A percentile compares a stretch with the other conserved stretches of the same genome.
Evolutionary conservation across 208 protist genomes (phyloP).

Genomic region (Acanthamoeba divionensis): DNA sequence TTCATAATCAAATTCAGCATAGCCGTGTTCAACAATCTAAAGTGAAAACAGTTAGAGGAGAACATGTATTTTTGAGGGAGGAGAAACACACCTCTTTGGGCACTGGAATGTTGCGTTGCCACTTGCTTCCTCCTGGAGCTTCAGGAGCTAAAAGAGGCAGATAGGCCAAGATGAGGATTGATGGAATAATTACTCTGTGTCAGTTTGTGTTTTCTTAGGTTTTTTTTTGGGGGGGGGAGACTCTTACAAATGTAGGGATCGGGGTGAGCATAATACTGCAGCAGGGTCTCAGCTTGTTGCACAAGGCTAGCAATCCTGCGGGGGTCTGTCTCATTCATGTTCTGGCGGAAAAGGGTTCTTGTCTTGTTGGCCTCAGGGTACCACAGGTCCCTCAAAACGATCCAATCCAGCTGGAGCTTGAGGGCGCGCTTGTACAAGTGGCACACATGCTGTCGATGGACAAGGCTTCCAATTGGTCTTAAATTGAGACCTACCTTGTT

Average conservation of each 20-base stretch:
- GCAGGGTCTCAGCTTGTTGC: not conserved
- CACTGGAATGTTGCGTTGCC: conserved; percentile 7
- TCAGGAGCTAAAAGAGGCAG: not conserved
- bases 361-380: not conserved
- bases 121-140: not conserved
- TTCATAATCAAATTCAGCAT: not conserved
- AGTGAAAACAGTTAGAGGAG: too few relatives aligned
- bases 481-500: not conserved
- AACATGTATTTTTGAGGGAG: not conserved
- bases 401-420: not conserved
- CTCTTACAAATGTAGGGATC: not conserved
- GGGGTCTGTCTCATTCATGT: conserved; percentile 20
- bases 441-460: not conserved
- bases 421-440: not conserved
- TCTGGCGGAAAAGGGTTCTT: not conserved
- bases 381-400: not conserved
- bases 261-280: not conserved
- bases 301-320: not conserved
- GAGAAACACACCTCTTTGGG: not conserved
- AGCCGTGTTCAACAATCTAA: not conserved
- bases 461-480: not conserved
- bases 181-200: not conserved
- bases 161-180: not conserved
- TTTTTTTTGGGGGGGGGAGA: not conserved
- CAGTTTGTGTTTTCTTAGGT: too few relatives aligned